A percentile compares a stretch with the other conserved stretches of the same genome.
phyloP scores from a whole-genome alignment of 1,284 basidiomycete genomes.

The Ceratobasidium sp. region DNA sequence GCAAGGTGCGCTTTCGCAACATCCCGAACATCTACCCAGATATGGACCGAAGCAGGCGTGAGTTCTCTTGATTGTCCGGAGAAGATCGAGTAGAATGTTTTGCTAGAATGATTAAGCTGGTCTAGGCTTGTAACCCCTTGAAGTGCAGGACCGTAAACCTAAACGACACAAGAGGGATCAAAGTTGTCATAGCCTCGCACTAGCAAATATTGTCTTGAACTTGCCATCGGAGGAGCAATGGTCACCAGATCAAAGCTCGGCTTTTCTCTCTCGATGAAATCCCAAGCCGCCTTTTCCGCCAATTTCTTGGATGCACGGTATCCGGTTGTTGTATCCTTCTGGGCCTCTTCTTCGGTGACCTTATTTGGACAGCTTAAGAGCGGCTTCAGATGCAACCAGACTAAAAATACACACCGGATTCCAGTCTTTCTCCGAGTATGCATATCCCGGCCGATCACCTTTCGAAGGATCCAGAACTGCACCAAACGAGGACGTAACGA shows the following conservation, averaged over 20 bases:
- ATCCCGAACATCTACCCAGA: slow-evolving; percentile 45
- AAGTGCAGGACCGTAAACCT: slow-evolving; percentile 54
- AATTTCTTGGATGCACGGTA: slow-evolving; percentile 54
- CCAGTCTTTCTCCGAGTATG: slow-evolving; percentile 46
- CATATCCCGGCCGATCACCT: slow-evolving; percentile 47
- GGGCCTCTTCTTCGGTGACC: slow-evolving; percentile 11
- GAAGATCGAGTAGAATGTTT: slow-evolving; percentile 32
- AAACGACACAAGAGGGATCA: not conserved
- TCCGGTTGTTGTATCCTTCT: slow-evolving; percentile 42
- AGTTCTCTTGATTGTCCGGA: slow-evolving; percentile 20
- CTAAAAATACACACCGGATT: slow-evolving; percentile 33
- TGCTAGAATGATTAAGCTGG: slow-evolving; percentile 55
- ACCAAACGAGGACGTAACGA: slow-evolving; percentile 62
- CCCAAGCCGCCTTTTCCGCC: slow-evolving; percentile 52
- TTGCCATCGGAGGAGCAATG: slow-evolving; percentile 46
- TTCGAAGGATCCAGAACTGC: slow-evolving; percentile 50
- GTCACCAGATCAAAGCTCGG: slow-evolving; percentile 48
- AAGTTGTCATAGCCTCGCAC: not conserved
- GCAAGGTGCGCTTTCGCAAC: slow-evolving; percentile 31
- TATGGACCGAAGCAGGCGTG: not conserved
- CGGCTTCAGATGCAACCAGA: slow-evolving; percentile 6
- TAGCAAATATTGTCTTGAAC: not conserved
- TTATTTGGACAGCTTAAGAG: not conserved
- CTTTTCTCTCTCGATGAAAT: slow-evolving; percentile 47
- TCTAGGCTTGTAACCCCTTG: slow-evolving; percentile 54